Evolutionary conservation across 345 rosid genomes (phyloP), one percentile per base, ranked within the genome.

Genomic region (Erodium maritimum): DNA sequence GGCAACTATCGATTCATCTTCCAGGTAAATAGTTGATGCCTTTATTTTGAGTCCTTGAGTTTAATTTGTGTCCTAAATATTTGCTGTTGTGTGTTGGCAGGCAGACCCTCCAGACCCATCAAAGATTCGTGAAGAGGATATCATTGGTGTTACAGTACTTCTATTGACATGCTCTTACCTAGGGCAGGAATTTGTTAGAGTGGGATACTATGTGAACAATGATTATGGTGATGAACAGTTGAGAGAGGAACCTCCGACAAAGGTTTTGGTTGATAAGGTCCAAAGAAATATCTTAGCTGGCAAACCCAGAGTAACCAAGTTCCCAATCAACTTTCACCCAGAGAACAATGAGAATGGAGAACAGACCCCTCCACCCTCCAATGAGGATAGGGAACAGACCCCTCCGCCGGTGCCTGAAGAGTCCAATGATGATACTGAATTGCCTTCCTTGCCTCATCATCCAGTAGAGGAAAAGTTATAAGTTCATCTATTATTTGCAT

Each of bases 231-330:
- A 86, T 19, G 96, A 88, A 70, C 88, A 86, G 57, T 79, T 91
- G 52, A 70, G 87, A 64, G 98, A 91, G 79, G 96, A 91, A 60
- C 98, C 93, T 64, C 95, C 95, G 1, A 61, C 82, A 1, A 86
- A 88, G 72, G 87, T 88, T 50, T 66, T 82, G 76, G 71, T 84
- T 19, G 87, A 82, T 54, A 91, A 75, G 68, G 83, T 91, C 24
- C 98, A 86, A 61, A 81, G 95, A 72, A 88, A 91, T 56, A 86
- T 91, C 54, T 71, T 88, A 60, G 74, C 93, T 0, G 89, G 88
- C 69, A 91, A 91, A 73, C 98, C 96, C 24, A 74, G 96, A 66
- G 98, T 88, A 19, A 91, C 95, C 12, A 91, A 91, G 69, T 91
- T 91, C 70, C 98, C 96, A 64, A 82, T 91, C 61, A 86, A 88